Base-by-base conservation (phyloP, 2,329 filamentous ascomycete species). In the Cladophialophora yegresii region DNA sequence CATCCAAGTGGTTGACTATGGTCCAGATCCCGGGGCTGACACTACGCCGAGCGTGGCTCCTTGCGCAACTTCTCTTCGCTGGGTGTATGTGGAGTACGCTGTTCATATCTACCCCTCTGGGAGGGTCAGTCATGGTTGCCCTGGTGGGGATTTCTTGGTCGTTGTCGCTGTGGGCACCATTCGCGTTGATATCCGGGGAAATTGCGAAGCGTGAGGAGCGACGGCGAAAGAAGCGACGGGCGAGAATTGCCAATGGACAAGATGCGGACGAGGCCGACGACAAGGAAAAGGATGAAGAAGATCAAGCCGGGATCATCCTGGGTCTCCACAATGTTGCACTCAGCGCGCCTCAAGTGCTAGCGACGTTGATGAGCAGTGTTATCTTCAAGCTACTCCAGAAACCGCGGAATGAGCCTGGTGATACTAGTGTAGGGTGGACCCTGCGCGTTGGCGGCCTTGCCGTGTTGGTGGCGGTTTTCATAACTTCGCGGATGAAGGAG, bases 281-380 rank as follows among this genome's bases (percentile, higher is more conserved):
- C 10, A 58, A 65, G 13, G 71, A 74, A 12, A 72, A 68, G 20
- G 67, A 85, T 28, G 83, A 85, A 45, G 81, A 85, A 1, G 90
- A 93, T 72, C 89, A 95, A 74, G 91, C 92, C 4, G 92, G 93
- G 49, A 90, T 97, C 47, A 92, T 98, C 51, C 84, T 98, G 1
- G 93, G 93, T 8, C 92, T 98, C 61, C 93, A 98, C 81, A 98
- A 98, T 76, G 93, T 98, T 79, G 89, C 93, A 16, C 90, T 98
- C 70, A 92, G 93, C 0, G 88, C 92, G 4, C 93, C 93, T 1
- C 93, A 98, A 75, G 93, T 97, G 66, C 84, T 97, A 61, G 92
- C 93, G 10, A 97, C 92, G 5, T 79, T 97, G 30, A 87, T 90
- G 26, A 93, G 91, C 65, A 92, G 89, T 73, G 81, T 89, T 65